Base-by-base conservation (phyloP, 495 filamentous ascomycete genomes). In the Talaromyces trachyspermus region DNA sequence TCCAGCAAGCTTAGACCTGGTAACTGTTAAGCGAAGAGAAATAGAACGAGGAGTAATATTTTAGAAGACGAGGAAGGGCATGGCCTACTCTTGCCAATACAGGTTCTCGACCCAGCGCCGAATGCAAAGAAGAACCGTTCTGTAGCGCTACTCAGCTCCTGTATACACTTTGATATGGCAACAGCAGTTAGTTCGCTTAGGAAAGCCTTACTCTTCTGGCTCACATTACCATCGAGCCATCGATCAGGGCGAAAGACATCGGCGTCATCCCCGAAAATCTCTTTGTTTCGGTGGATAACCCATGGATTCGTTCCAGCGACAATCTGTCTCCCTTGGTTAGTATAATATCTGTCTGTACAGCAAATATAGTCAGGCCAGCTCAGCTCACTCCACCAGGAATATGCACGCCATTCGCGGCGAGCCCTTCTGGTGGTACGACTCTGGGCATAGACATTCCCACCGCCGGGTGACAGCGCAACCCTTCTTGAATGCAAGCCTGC, bases 1-100 rank as follows among this genome's bases (percentile, higher is more conserved):
- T 29, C 26, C 26, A 29, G 26, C 26, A 29, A 29, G 26, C 26
- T 29, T 29, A 29, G 26, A 29, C 26, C 26, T 29, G 26, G 26
- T 5, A 29, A 29, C 26, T 29, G 26, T 29, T 29, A 29, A n/a
- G 26, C 26, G 5, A 29, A 29, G 11, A 11, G 26, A 29, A 52
- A 89, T 58, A 52, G 89, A 69, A 49, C 75, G 81, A 37, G 86
- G 86, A 18, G 89, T 74, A 37, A 92, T 56, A 69, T 92, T 90
- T 52, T 86, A 84, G 49, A 90, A 83, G 74, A 89, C 86, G 60
- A 88, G 55, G 54, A 88, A 55, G 23, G 77, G 80, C 47, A 92
- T 86, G 52, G 26, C 37, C 19, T 40, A 40, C 89, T 87, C 75
- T 77, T 77, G 5, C 83, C 83, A 39, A 85, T 79, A 53, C 83